Conservation (phyloP, 306 rosid genomes). For the Gastrolobium villosum region DNA sequence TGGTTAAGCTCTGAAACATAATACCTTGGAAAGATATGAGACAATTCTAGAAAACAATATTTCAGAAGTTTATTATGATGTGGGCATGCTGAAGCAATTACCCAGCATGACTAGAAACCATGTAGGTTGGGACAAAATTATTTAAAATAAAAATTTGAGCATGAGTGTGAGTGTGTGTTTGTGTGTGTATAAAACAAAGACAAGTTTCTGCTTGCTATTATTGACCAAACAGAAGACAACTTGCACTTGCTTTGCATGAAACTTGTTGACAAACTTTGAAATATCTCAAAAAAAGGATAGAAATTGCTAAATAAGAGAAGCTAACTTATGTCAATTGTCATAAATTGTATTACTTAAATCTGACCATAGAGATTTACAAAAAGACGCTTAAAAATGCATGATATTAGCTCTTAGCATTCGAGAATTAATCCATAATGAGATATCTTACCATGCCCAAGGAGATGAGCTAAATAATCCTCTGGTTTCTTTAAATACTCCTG, state of each 20-base stretch:
- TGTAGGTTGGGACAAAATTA: slow-evolving; percentile 16
- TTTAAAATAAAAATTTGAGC: neutral
- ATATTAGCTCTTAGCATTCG: slow-evolving; percentile 19
- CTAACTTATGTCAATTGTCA: neutral
- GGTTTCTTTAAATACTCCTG: slow-evolving; percentile 86
- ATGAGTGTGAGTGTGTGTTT: neutral
- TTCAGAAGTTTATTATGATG: slow-evolving; percentile 37
- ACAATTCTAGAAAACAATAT: slow-evolving; percentile 38
- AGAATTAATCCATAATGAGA: slow-evolving; percentile 36
- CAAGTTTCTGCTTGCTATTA: slow-evolving; percentile 11
- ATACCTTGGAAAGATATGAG: slow-evolving; percentile 10
- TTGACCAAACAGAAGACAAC: slow-evolving; percentile 30
- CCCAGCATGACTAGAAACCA: no score
- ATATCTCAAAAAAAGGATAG: slow-evolving; percentile 17
- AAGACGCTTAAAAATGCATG: slow-evolving; percentile 21
- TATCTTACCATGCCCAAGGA: slow-evolving; percentile 95
- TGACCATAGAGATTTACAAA: slow-evolving; percentile 7
- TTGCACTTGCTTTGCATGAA: slow-evolving; percentile 30
- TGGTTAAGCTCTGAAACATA: slow-evolving; percentile 20
- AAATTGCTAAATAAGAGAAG: slow-evolving; percentile 6
- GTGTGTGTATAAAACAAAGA: neutral
- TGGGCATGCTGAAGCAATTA: no score
- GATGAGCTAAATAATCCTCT: slow-evolving; percentile 91
- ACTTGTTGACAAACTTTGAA: slow-evolving; percentile 31
- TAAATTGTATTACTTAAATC: slow-evolving; percentile 25